A percentile compares a stretch with the other conserved stretches of the same genome.
Evolutionary conservation across 441 rosid species (phyloP).

Genomic region (Bocquillonia castaneifolia): DNA sequence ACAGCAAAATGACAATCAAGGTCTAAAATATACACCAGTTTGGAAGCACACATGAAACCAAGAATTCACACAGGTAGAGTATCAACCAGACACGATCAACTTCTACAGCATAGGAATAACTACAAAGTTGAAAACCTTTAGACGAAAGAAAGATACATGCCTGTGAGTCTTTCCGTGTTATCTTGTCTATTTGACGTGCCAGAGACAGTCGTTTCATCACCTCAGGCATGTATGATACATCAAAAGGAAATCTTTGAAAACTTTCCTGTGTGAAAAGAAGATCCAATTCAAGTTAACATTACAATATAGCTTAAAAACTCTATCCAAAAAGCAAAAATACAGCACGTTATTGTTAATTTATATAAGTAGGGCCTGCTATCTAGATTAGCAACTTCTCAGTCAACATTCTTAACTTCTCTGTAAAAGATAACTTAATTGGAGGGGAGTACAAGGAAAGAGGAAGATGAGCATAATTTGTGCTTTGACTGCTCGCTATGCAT

Average conservation of each 20-base stretch:
- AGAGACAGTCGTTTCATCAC: constrained; percentile 78
- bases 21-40: not conserved
- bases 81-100: not conserved
- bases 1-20: not conserved
- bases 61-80: not conserved
- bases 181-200: constrained; percentile 88
- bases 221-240: constrained; percentile 81
- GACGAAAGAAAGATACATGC: constrained; percentile 30
- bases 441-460: not conserved
- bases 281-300: constrained; percentile 1
- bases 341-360: not conserved
- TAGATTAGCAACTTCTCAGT: not conserved
- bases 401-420: not conserved
- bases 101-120: not conserved
- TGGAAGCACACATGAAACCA: too few species aligned
- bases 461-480: not conserved
- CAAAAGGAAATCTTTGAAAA: constrained; percentile 77
- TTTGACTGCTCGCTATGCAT: not conserved
- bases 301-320: not conserved
- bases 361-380: constrained; percentile 7
- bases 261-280: constrained; percentile 56
- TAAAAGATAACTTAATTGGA: not conserved
- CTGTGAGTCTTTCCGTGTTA: constrained; percentile 74
- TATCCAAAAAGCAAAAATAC: not conserved
- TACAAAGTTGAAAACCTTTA: not conserved